Evolutionary conservation across 352 stramenopile species (phyloP).

Genomic region (Globisporangium yorkense): DNA sequence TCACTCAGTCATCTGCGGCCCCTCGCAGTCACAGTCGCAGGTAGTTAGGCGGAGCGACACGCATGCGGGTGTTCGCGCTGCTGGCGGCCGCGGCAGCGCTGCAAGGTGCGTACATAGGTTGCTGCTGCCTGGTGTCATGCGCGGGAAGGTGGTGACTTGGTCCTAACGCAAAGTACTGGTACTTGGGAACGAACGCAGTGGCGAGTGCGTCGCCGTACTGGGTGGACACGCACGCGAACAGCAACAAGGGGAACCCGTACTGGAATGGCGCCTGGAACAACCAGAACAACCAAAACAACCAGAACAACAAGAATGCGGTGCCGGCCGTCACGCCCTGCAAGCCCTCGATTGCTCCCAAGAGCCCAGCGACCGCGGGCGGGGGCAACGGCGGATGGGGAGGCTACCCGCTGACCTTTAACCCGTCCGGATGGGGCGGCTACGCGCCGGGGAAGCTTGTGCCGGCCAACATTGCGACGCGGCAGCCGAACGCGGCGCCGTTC

Average conservation of each 20-base stretch:
- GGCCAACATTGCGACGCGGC: not conserved
- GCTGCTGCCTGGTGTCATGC: no score
- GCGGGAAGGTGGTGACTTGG: no score
- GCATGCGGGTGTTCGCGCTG: not conserved
- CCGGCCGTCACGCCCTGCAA: no score
- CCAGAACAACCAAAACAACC: conserved; percentile 4
- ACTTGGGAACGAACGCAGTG: not conserved
- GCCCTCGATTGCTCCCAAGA: no score
- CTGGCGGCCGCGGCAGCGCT: not conserved
- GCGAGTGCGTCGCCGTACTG: conserved; percentile 1
- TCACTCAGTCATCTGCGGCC: no score
- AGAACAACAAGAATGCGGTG: no score
- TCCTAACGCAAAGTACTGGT: not conserved
- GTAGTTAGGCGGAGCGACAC: no score
- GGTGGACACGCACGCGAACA: conserved; percentile 9
- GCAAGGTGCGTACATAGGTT: not conserved
- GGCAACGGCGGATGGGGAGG: no score
- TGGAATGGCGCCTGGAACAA: conserved; percentile 1
- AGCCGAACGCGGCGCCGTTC: no score
- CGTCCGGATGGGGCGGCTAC: conserved; percentile 7
- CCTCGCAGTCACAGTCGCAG: no score
- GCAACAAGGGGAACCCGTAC: conserved; percentile 9
- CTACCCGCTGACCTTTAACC: conserved; percentile 10
- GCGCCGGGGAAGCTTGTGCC: conserved; percentile 6
- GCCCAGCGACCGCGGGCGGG: no score